These are phyloP conservation scores for Myriosclerotinia curreyana DNA, from an alignment of 2,329 filamentous ascomycete species.

Conservation along the genomic window DNA sequence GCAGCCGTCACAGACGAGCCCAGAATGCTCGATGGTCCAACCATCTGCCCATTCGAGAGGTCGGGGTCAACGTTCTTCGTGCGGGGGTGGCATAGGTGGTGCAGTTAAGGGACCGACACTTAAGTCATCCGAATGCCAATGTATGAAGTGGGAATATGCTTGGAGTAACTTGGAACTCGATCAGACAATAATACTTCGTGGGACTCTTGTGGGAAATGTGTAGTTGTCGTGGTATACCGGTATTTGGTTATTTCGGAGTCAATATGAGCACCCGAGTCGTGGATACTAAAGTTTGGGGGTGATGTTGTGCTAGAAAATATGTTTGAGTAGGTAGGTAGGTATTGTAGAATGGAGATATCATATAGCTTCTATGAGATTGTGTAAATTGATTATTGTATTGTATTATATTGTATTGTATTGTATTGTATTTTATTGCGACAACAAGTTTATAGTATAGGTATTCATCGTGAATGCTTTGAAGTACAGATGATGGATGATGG, in stretches of 20 bases:
- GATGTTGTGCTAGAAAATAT: not conserved
- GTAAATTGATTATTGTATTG: not conserved
- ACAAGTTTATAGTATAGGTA: not conserved
- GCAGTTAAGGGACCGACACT: conserved; percentile 27
- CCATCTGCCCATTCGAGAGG: conserved; percentile 40
- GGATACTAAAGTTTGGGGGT: not conserved
- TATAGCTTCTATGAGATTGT: not conserved
- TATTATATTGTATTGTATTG: conserved; percentile 3
- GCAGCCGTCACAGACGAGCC: conserved; percentile 53
- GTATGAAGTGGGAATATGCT: not conserved
- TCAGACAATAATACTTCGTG: not conserved
- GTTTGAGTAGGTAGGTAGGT: no score
- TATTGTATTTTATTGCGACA: conserved; percentile 6
- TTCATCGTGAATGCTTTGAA: not conserved
- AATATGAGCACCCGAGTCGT: conserved; percentile 1
- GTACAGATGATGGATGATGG: not conserved
- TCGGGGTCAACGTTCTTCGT: conserved; percentile 32
- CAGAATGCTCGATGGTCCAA: conserved; percentile 47
- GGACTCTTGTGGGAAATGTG: no score
- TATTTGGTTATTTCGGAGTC: conserved; percentile 5
- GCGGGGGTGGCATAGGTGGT: conserved; percentile 36
- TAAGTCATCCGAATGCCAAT: conserved; percentile 25
- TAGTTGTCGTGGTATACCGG: conserved; percentile 4
- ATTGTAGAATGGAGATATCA: not conserved
- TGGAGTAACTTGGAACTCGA: not conserved